These are phyloP conservation scores for Grosmannia serpens DNA, from an alignment of 2,329 filamentous ascomycete species.

Conservation along the genomic window DNA sequence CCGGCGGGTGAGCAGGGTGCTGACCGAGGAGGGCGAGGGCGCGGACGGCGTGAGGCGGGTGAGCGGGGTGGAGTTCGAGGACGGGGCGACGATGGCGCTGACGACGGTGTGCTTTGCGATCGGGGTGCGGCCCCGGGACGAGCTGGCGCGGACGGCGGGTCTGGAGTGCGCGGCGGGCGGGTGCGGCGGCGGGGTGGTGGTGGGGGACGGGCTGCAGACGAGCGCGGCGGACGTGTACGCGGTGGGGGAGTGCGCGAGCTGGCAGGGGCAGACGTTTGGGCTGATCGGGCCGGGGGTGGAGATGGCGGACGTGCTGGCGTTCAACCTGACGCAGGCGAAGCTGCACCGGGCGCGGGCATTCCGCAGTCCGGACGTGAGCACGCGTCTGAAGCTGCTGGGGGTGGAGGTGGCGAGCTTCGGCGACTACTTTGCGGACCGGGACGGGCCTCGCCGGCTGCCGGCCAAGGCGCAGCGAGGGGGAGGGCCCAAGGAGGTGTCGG, in stretches of 20 bases:
- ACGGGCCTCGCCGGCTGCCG: slow-evolving; percentile 69
- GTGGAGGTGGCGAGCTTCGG: slow-evolving; percentile 90
- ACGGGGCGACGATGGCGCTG: slow-evolving; percentile 66
- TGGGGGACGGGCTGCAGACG: slow-evolving; percentile 56
- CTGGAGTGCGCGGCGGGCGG: slow-evolving; percentile 62
- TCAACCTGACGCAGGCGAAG: slow-evolving; percentile 79
- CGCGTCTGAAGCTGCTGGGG: slow-evolving; percentile 79
- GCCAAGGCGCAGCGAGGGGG: slow-evolving; percentile 26
- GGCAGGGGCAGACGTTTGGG: slow-evolving; percentile 76
- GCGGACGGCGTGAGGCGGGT: slow-evolving; percentile 46
- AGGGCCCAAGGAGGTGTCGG: slow-evolving; percentile 7
- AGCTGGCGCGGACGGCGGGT: slow-evolving; percentile 57
- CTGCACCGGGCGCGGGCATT: slow-evolving; percentile 41
- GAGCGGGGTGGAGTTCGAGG: slow-evolving; percentile 65
- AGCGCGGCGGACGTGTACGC: slow-evolving; percentile 67
- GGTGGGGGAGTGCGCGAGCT: slow-evolving; percentile 84
- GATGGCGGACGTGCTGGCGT: slow-evolving; percentile 85
- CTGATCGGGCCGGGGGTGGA: slow-evolving; percentile 83
- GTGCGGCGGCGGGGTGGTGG: slow-evolving; percentile 65
- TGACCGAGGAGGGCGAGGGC: slow-evolving; percentile 23
- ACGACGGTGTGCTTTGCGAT: slow-evolving; percentile 84
- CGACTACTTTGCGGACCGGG: slow-evolving; percentile 82
- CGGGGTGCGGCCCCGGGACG: slow-evolving; percentile 70
- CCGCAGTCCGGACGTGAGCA: slow-evolving; percentile 70
- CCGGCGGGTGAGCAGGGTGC: slow-evolving; percentile 62